Evolutionary conservation across 164 flowering plant genomes (phyloP).

Genomic region (Sedum album): DNA sequence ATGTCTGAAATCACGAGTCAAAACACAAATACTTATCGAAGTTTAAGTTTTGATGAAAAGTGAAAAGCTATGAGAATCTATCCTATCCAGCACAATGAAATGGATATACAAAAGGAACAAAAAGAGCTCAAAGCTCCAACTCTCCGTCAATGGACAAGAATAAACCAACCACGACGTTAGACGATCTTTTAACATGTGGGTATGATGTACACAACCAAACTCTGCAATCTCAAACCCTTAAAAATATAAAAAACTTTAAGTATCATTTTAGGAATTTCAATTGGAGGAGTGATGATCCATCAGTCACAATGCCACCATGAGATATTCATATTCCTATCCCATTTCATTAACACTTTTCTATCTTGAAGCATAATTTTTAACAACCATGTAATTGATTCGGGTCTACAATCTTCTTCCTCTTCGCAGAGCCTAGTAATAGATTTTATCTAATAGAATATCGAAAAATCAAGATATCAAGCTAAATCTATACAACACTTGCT

Average conservation of each 20-base stretch:
- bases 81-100: neutral
- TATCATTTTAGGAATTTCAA: neutral
- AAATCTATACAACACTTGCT: too few relatives aligned
- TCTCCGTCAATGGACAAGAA: neutral
- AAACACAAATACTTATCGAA: neutral
- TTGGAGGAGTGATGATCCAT: neutral
- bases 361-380: neutral
- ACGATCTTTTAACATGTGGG: neutral
- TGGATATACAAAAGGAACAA: neutral
- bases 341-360: neutral
- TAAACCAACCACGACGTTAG: neutral
- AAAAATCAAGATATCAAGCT: neutral
- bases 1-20: neutral
- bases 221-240: conserved; percentile 1
- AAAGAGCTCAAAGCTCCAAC: neutral
- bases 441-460: neutral
- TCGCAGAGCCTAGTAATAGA: conserved; percentile 5
- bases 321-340: neutral
- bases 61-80: neutral
- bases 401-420: neutral
- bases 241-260: neutral
- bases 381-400: neutral
- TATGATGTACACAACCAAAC: neutral
- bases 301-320: neutral
- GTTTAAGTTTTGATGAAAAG: neutral